A percentile compares a stretch with the other conserved stretches of the same genome.
These are phyloP conservation scores for Malassezia sympodialis DNA, from an alignment of 1,284 basidiomycete species.

Conservation along the genomic window DNA sequence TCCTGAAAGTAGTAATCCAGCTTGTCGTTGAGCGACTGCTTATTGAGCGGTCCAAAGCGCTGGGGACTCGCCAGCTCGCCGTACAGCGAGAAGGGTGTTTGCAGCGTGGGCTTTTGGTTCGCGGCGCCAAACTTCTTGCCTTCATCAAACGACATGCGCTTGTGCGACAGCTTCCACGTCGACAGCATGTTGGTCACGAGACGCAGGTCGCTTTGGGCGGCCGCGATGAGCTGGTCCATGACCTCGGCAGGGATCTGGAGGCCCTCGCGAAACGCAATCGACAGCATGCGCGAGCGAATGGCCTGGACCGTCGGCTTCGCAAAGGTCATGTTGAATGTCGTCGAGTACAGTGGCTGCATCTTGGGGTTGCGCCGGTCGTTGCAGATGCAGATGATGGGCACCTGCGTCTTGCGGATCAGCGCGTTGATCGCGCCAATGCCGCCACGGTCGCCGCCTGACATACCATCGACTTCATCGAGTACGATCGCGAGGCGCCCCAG, in stretches of 20 bases:
- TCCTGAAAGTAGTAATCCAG: conserved; percentile 96
- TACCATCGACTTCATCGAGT: conserved; percentile 99
- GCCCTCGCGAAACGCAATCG: conserved; percentile 59
- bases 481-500: conserved; percentile 70
- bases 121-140: conserved; percentile 67
- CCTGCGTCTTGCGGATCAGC: conserved; percentile 87
- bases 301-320: conserved; percentile 32
- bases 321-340: conserved; percentile 61
- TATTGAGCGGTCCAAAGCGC: conserved; percentile 69
- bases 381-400: conserved; percentile 95
- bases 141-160: conserved; percentile 54
- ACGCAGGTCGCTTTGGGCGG: conserved; percentile 86
- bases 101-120: conserved; percentile 66
- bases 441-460: conserved; percentile 93
- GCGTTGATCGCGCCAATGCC: conserved; percentile 86
- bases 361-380: conserved; percentile 80
- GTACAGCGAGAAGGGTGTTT: conserved; percentile 58
- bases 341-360: conserved; percentile 71
- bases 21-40: conserved; percentile 76
- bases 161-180: conserved; percentile 61
- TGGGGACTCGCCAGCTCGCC: conserved; percentile 72
- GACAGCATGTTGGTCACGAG: conserved; percentile 96
- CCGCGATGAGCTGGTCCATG: conserved; percentile 76
- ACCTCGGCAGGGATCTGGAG: conserved; percentile 82
- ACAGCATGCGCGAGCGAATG: conserved; percentile 56